Conservation (phyloP, 164 flowering plant genomes). For the Hamamelis virginiana region DNA sequence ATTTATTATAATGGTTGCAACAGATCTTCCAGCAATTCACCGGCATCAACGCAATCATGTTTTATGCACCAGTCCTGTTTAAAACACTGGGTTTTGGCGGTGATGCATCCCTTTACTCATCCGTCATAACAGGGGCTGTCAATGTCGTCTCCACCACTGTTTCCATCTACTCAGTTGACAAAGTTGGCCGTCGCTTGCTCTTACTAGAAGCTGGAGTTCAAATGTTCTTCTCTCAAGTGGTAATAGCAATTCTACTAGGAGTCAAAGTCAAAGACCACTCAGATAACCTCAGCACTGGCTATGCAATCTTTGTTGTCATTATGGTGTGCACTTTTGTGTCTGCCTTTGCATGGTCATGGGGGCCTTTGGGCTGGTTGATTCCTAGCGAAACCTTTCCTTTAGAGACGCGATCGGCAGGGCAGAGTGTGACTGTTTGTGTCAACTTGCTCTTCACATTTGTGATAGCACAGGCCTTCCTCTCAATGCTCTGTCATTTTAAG, state of each 20-base stretch:
- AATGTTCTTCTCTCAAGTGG: slow-evolving; percentile 86
- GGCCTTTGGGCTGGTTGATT: slow-evolving; percentile 93
- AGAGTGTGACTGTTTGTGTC: slow-evolving; percentile 76
- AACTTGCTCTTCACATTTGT: slow-evolving; percentile 81
- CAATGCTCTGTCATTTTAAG: slow-evolving; percentile 90
- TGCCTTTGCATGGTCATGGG: slow-evolving; percentile 98
- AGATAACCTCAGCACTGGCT: slow-evolving; percentile 37
- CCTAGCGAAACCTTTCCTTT: slow-evolving; percentile 92
- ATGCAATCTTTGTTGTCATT: slow-evolving; percentile 58
- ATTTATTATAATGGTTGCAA: not conserved
- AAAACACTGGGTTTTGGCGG: slow-evolving; percentile 68
- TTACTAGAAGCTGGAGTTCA: slow-evolving; percentile 87
- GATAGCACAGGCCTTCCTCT: slow-evolving; percentile 80
- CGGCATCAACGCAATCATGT: slow-evolving; percentile 97
- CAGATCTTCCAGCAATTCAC: slow-evolving; percentile 95
- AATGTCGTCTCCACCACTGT: slow-evolving; percentile 80
- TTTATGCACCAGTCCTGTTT: slow-evolving; percentile 87
- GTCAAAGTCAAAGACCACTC: slow-evolving; percentile 68
- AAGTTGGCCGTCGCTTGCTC: slow-evolving; percentile 75
- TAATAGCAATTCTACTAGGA: slow-evolving; percentile 71
- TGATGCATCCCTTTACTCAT: slow-evolving; percentile 78
- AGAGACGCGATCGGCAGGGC: slow-evolving; percentile 87
- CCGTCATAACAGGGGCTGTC: slow-evolving; percentile 88
- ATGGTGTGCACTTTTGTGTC: slow-evolving; percentile 79
- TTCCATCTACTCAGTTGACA: slow-evolving; percentile 90